Evolutionary conservation across 371 early-diverging fungal species (phyloP), one percentile per base, ranked within the genome.

Genomic region (Neoconidiobolus thromboides): DNA sequence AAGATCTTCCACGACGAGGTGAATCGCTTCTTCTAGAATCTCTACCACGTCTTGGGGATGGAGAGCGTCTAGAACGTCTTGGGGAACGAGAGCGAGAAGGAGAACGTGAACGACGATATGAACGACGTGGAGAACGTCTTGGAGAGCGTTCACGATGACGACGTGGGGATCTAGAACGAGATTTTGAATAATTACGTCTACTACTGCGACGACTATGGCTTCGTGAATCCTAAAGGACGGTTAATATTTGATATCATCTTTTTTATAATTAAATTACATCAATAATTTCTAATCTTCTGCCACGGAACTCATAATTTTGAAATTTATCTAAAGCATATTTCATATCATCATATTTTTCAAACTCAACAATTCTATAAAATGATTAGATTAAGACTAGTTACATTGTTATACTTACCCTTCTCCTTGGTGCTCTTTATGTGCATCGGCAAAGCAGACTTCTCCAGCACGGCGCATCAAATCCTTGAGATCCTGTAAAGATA

Each of bases 391-490:
- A 64, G 3, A 55, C 53, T 55, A 43, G 12, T 40, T 43, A 4
- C 4, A 50, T 36, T n/a, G 43, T 36, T 12, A 4, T 58, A 44
- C 73, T 72, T 75, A 87, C 88, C 95, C 96, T 69, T 86, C 84
- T 43, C 87, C 86, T 44, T 85, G 82, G 54, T 85, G 80, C 58
- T 79, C 79, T 65, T 78, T 80, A 72, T 81, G 82, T 43, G 87
- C 79, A 67, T 93, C 91, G 39, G 96, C 85, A 76, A 88, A 96
- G 43, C 84, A 80, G 4, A 96, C 94, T 70, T 92, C 91, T 62
- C 94, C 94, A 58, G 91, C 93, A 64, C 86, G 85, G 67, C 93
- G 88, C 79, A 93, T 86, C 68, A 89, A 76, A 70, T 94, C 94
- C 76, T 96, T 96, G 74, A 96, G 80, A 74, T 90, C 93, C 93